A percentile compares a stretch with the other conserved stretches of the same genome.
phyloP scores from a whole-genome alignment of 139 green algal genomes.

The Coelastrella sp. region DNA sequence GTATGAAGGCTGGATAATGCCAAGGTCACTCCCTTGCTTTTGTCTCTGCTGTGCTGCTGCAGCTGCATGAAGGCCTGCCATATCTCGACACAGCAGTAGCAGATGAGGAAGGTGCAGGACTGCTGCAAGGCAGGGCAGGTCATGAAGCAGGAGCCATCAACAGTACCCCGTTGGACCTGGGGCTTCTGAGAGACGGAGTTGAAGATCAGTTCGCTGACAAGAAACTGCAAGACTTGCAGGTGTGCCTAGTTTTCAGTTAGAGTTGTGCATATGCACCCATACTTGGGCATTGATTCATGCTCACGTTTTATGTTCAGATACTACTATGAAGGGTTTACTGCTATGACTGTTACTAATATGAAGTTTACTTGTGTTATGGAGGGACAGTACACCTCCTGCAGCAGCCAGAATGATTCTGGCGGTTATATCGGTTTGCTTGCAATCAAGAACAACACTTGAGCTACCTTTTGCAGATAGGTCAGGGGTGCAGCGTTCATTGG shows the following conservation, averaged over 20 bases:
- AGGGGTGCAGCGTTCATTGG: no score
- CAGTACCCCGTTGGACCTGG: constrained; percentile 52
- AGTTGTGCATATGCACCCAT: not conserved
- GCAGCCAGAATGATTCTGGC: no score
- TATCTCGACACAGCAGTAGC: constrained; percentile 17
- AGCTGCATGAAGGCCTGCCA: constrained; percentile 48
- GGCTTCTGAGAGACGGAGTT: constrained; percentile 57
- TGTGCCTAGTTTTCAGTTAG: not conserved
- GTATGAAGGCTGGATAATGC: no score
- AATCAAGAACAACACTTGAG: no score
- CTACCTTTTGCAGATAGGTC: no score
- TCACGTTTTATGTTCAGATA: no score
- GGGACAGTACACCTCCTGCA: no score
- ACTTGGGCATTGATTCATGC: no score
- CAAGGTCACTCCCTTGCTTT: not conserved
- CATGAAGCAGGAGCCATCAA: constrained; percentile 54
- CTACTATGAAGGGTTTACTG: no score
- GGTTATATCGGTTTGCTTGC: no score
- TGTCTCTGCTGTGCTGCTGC: not conserved
- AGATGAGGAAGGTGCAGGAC: constrained; percentile 39
- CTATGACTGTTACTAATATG: no score
- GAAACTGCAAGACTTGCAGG: constrained; percentile 52
- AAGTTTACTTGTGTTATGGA: no score
- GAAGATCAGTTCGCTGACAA: constrained; percentile 66
- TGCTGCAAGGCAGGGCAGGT: constrained; percentile 41